These are phyloP conservation scores for Fusarium sp. DNA, from an alignment of 2,329 filamentous ascomycete species.

Conservation along the genomic window DNA sequence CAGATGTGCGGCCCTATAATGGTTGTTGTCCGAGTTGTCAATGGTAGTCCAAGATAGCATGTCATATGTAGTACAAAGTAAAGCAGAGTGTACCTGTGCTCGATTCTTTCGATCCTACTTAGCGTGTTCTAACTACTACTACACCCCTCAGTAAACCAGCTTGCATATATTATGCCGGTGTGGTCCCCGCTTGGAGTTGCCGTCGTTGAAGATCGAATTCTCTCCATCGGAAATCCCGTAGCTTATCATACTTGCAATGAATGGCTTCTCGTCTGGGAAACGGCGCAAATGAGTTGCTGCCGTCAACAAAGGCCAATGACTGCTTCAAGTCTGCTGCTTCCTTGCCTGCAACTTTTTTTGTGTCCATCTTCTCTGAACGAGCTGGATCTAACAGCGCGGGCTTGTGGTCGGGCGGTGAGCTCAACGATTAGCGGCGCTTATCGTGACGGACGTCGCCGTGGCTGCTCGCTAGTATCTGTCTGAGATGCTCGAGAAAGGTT, in stretches of 20 bases:
- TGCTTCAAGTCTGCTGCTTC: background rate
- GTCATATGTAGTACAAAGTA: background rate
- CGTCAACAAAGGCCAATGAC: background rate
- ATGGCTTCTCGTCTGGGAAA: background rate
- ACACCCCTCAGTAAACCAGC: background rate
- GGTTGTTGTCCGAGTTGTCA: conserved; percentile 2
- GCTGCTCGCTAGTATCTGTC: conserved; percentile 20
- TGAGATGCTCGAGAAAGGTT: conserved; percentile 29
- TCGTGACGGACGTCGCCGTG: conserved; percentile 8
- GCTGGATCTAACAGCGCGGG: conserved; percentile 19
- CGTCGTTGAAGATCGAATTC: conserved; percentile 13
- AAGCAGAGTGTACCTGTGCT: conserved; percentile 1
- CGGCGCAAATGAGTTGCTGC: conserved; percentile 2
- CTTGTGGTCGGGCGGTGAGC: background rate
- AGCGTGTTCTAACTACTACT: conserved; percentile 8
- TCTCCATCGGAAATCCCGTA: conserved; percentile 13
- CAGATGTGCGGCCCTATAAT: background rate
- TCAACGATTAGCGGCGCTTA: conserved; percentile 18
- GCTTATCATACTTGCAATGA: conserved; percentile 5
- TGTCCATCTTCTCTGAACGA: conserved; percentile 17
- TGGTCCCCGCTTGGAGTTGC: conserved; percentile 7
- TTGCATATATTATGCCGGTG: background rate
- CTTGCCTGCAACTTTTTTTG: background rate
- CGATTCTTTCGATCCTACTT: conserved; percentile 19
- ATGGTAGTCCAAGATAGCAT: background rate